These are phyloP conservation scores for Geotrichum citri-aurantii DNA, from an alignment of 1,139 yeast species.

Conservation along the genomic window DNA sequence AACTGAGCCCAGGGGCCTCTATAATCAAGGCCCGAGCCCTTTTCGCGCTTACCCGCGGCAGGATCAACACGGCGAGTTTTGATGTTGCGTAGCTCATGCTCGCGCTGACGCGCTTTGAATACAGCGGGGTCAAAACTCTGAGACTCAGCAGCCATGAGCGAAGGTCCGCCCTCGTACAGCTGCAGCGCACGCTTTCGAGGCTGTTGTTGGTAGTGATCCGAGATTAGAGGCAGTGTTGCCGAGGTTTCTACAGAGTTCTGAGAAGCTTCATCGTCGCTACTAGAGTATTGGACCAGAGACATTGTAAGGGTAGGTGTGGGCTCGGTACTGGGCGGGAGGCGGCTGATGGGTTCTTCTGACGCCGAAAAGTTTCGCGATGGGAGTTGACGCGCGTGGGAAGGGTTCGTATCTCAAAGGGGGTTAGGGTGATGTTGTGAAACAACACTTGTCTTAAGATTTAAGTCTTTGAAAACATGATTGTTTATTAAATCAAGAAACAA, in stretches of 20 bases:
- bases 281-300: background rate
- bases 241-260: background rate
- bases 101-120: slow-evolving; percentile 41
- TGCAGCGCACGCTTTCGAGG: background rate
- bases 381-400: background rate
- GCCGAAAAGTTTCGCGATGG: background rate
- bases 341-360: no score
- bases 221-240: background rate
- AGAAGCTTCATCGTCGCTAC: background rate
- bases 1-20: slow-evolving; percentile 59
- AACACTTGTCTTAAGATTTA: background rate
- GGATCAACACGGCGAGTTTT: background rate
- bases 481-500: no score
- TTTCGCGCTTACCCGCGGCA: slow-evolving; percentile 22
- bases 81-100: slow-evolving; percentile 25
- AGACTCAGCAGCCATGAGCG: slow-evolving; percentile 29
- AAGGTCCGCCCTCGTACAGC: background rate
- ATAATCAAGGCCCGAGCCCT: slow-evolving; percentile 37
- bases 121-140: slow-evolving; percentile 40
- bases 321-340: background rate
- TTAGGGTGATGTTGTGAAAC: background rate
- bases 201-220: background rate
- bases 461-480: no score
- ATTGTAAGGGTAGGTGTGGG: background rate
- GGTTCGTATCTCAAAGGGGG: background rate